Evolutionary conservation across 306 rosid species (phyloP), one percentile per base, ranked within the genome.

Genomic region (Sphenostylis stenocarpa): DNA sequence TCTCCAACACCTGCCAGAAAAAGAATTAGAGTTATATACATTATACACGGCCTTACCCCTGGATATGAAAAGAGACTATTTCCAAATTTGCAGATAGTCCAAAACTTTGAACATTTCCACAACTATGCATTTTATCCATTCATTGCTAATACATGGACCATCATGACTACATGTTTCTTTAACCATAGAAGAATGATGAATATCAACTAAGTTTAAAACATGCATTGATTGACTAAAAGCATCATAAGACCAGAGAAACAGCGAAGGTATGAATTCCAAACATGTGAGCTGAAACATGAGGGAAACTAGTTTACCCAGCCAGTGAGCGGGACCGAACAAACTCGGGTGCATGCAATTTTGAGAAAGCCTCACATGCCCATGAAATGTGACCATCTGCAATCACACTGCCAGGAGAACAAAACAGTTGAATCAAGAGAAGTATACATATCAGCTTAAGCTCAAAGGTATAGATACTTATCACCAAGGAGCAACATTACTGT

Each of bases 351-450:
- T 92, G 96, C 85, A 88, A 71, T 51, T 81, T 90, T 3, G 94
- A 87, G 84, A 92, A 92, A 36, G 94, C 97, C 63, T 88, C 94
- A 45, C 94, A 92, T 13, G 96, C 90, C 96, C 97, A 92, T 11
- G 92, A 91, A 78, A 92, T 87, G 75, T 92, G 97, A 58, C 94
- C 96, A 82, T 92, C 96, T 3, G 96, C 97, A 41, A 92, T 85
- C 43, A 92, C 79, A 62, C 79, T 75, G 79, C 72, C 70, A 62
- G 38, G 34, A 75, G 16, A 24, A 74, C 34, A 63, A 51, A 64
- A 64, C 49, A 23, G 36, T 52, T 76, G 61, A 81, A 60, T 65
- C 71, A 51, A 49, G 60, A 9, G n/a, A 44, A 69, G 74, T 29
- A 41, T 36, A 28, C 47, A 56, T 36, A 44, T 66, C 61, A 52